phyloP scores from a whole-genome alignment of 2,329 filamentous ascomycete species.

The Aspergillus floridensis region DNA sequence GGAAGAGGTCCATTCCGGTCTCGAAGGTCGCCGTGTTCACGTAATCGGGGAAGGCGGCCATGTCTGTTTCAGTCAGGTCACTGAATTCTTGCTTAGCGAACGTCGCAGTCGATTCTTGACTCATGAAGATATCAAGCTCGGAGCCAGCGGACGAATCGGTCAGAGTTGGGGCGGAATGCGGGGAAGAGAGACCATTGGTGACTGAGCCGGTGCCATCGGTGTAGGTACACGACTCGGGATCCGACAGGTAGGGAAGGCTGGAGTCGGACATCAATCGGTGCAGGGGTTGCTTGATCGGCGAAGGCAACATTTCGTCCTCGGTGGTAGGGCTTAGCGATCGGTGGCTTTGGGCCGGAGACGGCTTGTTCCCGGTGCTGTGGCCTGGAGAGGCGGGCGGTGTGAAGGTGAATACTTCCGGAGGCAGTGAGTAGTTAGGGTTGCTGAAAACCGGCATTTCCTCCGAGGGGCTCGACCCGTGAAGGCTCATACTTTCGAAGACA shows the following conservation, averaged over 20 bases:
- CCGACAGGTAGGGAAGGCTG: conserved; percentile 27
- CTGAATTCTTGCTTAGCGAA: conserved; percentile 32
- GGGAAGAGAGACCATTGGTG: conserved; percentile 35
- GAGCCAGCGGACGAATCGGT: conserved; percentile 34
- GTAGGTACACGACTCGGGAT: conserved; percentile 30
- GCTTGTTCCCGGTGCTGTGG: conserved; percentile 38
- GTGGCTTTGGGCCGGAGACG: conserved; percentile 35
- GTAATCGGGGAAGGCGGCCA: conserved; percentile 38
- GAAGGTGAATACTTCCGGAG: conserved; percentile 44
- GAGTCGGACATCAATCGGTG: conserved; percentile 33
- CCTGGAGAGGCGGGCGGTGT: conserved; percentile 49
- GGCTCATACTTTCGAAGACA: conserved; percentile 40
- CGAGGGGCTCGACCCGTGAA: conserved; percentile 34
- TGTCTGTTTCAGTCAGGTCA: conserved; percentile 27
- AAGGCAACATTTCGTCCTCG: conserved; percentile 38
- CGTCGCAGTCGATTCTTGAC: conserved; percentile 30
- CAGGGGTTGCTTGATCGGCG: conserved; percentile 31
- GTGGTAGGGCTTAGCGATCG: conserved; percentile 40
- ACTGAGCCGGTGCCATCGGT: conserved; percentile 29
- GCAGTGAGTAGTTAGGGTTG: conserved; percentile 33
- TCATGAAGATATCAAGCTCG: conserved; percentile 44
- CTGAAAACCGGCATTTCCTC: conserved; percentile 32
- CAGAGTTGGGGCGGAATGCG: conserved; percentile 37
- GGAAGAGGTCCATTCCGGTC: conserved; percentile 31
- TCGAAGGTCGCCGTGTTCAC: conserved; percentile 34